These are phyloP conservation scores for Scenedesmus sp. DNA, from an alignment of 163 green algal genomes.

Conservation along the genomic window DNA sequence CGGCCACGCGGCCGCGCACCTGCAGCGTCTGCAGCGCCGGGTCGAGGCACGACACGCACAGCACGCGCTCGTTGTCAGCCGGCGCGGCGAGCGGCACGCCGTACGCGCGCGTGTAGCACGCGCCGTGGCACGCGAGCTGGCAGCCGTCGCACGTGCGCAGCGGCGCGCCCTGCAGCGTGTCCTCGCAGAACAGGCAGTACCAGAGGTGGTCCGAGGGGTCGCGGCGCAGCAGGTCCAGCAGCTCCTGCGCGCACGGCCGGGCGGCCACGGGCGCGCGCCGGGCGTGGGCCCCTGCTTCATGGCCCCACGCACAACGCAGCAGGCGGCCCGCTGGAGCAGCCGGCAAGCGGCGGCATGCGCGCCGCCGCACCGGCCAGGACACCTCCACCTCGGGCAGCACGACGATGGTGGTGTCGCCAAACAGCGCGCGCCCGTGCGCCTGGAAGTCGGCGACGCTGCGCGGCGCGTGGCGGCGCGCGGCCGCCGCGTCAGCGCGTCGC, in stretches of 20 bases:
- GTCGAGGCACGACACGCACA: slow-evolving; percentile 25
- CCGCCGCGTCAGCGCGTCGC: background rate
- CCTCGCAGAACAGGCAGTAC: slow-evolving; percentile 43
- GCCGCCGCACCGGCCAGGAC: slow-evolving; percentile 25
- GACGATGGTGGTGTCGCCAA: slow-evolving; percentile 4
- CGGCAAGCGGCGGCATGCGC: background rate
- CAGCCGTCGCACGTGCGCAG: slow-evolving; percentile 25
- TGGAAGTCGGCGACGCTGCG: slow-evolving; percentile 22
- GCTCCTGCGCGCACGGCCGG: too few species aligned
- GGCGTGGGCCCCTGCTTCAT: too few species aligned
- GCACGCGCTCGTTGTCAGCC: background rate
- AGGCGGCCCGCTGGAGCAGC: background rate
- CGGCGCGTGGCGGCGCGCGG: too few species aligned
- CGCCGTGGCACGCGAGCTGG: slow-evolving; percentile 26
- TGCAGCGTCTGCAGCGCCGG: slow-evolving; percentile 7
- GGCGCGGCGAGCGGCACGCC: slow-evolving; percentile 22
- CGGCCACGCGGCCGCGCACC: background rate
- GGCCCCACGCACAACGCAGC: too few species aligned
- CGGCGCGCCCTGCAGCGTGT: slow-evolving; percentile 9
- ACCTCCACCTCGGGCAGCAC: slow-evolving; percentile 17
- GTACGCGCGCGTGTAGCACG: slow-evolving; percentile 31
- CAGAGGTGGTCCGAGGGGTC: slow-evolving; percentile 32
- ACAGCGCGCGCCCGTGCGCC: slow-evolving; percentile 12
- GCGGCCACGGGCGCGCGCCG: too few species aligned
- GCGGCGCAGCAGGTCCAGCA: slow-evolving; percentile 11